phyloP scores from a whole-genome alignment of 2,329 filamentous ascomycete genomes.

The Pseudopyricularia javanii region DNA sequence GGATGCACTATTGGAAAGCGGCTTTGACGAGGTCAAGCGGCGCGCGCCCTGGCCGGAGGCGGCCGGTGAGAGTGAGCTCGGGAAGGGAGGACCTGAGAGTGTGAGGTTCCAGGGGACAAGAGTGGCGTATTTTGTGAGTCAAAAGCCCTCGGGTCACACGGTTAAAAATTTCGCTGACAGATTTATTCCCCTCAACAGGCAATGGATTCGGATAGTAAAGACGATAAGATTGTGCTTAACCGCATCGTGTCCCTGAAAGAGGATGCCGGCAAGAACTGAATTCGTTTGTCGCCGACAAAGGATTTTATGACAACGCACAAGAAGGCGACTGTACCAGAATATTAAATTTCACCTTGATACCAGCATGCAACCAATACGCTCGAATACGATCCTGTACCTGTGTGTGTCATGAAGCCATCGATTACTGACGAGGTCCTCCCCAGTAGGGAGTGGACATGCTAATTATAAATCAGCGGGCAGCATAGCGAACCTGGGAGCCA shows the following conservation, averaged over 20 bases:
- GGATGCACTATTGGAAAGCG: constrained; percentile 69
- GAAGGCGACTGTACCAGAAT: not conserved
- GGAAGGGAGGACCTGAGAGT: constrained; percentile 53
- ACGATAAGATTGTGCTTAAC: constrained; percentile 77
- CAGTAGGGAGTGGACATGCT: no score
- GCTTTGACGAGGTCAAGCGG: constrained; percentile 60
- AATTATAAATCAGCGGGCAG: no score
- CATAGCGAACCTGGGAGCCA: no score
- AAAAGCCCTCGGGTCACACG: not conserved
- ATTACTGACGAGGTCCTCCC: no score
- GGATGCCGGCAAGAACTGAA: constrained; percentile 53
- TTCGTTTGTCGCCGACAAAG: not conserved
- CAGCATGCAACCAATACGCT: not conserved
- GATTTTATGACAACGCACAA: not conserved
- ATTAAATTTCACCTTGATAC: not conserved
- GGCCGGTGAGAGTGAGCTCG: constrained; percentile 54
- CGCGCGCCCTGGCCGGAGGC: constrained; percentile 74
- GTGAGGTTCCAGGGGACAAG: constrained; percentile 88
- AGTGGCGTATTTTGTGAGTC: constrained; percentile 66
- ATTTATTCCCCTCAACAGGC: constrained; percentile 8
- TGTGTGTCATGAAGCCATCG: no score
- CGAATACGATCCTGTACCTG: no score
- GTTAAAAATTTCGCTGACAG: not conserved
- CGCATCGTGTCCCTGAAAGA: constrained; percentile 88
- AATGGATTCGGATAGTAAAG: constrained; percentile 66